Evolutionary conservation across 1,284 basidiomycete species (phyloP).

Genomic region (Mycena citricolor): DNA sequence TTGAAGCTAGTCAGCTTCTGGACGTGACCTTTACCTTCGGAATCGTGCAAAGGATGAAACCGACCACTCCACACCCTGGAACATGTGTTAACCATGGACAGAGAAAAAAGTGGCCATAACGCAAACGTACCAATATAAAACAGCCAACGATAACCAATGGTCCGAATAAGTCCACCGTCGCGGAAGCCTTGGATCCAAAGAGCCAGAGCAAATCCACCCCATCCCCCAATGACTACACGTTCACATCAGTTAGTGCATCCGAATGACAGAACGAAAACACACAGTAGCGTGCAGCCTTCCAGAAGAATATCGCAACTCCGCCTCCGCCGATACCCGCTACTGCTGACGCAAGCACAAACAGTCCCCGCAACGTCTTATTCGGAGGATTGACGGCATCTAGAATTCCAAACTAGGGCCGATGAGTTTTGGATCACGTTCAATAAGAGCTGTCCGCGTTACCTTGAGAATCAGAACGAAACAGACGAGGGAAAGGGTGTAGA

Average conservation of each 20-base stretch:
- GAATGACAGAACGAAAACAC: background rate
- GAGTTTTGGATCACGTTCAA: background rate
- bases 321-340: slow-evolving; percentile 85
- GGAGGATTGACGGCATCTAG: slow-evolving; percentile 82
- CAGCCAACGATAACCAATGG: slow-evolving; percentile 82
- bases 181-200: slow-evolving; percentile 87
- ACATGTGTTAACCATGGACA: slow-evolving; percentile 24
- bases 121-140: slow-evolving; percentile 71
- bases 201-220: slow-evolving; percentile 86
- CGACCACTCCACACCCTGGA: slow-evolving; percentile 53
- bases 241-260: background rate
- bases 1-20: slow-evolving; percentile 23
- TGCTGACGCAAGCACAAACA: slow-evolving; percentile 83
- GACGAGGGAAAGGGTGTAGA: slow-evolving; percentile 84
- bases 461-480: slow-evolving; percentile 87
- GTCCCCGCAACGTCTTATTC: slow-evolving; percentile 73
- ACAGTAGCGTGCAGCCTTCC: slow-evolving; percentile 78
- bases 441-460: slow-evolving; percentile 7
- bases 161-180: slow-evolving; percentile 77
- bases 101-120: slow-evolving; percentile 24
- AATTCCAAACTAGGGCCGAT: slow-evolving; percentile 62
- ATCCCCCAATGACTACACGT: slow-evolving; percentile 67
- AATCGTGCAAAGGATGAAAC: slow-evolving; percentile 64
- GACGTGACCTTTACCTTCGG: slow-evolving; percentile 43
- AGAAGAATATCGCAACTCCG: slow-evolving; percentile 85